A percentile compares a stretch with the other conserved stretches of the same genome.
Evolutionary conservation across 371 early-diverging fungal genomes (phyloP).

Genomic region (Chytridium lagenaria): DNA sequence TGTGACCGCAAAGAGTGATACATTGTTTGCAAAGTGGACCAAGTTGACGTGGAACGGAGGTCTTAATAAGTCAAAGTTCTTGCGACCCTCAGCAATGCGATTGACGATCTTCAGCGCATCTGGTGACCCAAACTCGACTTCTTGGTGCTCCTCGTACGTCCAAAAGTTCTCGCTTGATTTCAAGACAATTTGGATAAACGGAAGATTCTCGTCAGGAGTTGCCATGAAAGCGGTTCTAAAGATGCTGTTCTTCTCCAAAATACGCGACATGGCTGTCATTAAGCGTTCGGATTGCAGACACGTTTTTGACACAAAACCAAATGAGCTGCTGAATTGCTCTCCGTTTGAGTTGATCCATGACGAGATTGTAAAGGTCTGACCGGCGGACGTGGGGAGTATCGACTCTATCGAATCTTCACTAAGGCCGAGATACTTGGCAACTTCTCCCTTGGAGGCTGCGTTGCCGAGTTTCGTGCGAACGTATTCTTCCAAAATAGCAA

Average conservation of each 20-base stretch:
- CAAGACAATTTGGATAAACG: not conserved
- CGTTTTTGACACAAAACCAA: not conserved
- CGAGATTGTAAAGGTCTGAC: not conserved
- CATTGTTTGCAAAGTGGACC: not conserved
- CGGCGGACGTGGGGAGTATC: not conserved
- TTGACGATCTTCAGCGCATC: not conserved
- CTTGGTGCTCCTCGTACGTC: not conserved
- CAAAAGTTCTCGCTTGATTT: not conserved
- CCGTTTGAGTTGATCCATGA: slow-evolving; percentile 2
- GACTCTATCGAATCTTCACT: not conserved
- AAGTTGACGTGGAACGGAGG: not conserved
- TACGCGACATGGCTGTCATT: not conserved
- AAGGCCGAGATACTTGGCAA: not conserved
- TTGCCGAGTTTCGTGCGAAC: not conserved
- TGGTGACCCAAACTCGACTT: too few species aligned
- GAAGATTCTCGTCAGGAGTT: not conserved
- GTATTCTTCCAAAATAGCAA: not conserved
- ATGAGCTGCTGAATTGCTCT: not conserved
- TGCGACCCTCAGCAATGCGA: not conserved
- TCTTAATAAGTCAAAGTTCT: not conserved
- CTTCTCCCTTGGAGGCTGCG: not conserved
- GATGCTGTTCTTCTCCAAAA: not conserved
- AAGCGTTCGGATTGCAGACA: not conserved
- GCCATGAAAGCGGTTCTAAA: not conserved
- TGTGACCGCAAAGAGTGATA: not conserved